Evolutionary conservation across 2,329 filamentous ascomycete genomes (phyloP).

Genomic region (Didymella pinodella): DNA sequence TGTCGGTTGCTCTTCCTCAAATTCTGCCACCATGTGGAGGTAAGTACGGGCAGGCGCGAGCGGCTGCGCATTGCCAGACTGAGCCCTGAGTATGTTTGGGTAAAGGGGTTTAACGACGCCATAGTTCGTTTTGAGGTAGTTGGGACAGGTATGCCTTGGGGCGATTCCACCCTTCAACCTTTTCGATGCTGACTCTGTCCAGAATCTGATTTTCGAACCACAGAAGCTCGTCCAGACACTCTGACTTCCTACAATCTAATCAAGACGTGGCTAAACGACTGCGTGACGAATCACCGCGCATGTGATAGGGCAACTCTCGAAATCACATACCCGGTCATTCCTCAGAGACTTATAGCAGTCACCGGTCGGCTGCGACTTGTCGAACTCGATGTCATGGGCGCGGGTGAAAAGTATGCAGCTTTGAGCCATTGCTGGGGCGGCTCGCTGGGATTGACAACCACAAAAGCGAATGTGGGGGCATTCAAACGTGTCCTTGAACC

Average conservation of each 20-base stretch:
- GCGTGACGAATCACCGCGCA: not conserved
- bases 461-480: not conserved
- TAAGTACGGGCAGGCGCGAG: not conserved
- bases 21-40: not conserved
- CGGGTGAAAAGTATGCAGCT: not conserved
- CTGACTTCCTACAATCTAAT: not conserved
- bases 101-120: not conserved
- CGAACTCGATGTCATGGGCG: not conserved
- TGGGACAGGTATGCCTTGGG: not conserved
- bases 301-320: not conserved
- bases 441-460: not conserved
- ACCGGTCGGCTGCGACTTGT: not conserved
- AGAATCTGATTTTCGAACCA: not conserved
- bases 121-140: not conserved
- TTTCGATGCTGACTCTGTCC: not conserved
- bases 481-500: not conserved
- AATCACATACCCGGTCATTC: not conserved
- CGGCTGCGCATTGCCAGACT: constrained; percentile 1
- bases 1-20: constrained; percentile 6
- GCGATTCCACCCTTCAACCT: not conserved
- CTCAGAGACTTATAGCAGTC: not conserved
- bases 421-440: not conserved
- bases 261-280: not conserved
- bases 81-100: not conserved
- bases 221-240: not conserved